Evolutionary conservation across 257 asterid species (phyloP).

Genomic region (Fraxinus anomala): DNA sequence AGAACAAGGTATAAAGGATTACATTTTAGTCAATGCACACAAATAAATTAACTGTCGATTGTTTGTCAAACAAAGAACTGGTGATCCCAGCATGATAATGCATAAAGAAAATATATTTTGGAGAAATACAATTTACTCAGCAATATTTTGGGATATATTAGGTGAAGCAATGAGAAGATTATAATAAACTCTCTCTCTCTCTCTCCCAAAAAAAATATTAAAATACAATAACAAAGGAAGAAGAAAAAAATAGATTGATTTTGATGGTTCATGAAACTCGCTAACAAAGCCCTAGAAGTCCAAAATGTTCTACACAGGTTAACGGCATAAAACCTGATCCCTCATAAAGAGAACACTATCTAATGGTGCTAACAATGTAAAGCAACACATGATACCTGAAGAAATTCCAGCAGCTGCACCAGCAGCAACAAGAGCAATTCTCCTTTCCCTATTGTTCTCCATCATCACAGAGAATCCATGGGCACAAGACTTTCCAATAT

Average conservation of each 20-base stretch:
- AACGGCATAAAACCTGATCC: not conserved
- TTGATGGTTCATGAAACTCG: not conserved
- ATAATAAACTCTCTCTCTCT: not conserved
- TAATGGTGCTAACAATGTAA: not conserved
- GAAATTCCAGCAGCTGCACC: conserved; percentile 99
- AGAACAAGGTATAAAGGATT: not conserved
- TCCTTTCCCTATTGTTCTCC: conserved; percentile 96
- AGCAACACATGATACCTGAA: conserved; percentile 55
- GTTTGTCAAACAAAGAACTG: not conserved
- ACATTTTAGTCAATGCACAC: not conserved
- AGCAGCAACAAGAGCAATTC: conserved; percentile 97
- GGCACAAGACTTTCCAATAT: conserved; percentile 97
- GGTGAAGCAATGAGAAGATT: not conserved
- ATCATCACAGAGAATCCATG: conserved; percentile 83
- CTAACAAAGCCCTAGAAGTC: not conserved
- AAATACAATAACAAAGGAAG: not conserved
- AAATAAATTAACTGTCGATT: not conserved
- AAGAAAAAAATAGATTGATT: conserved; percentile 10
- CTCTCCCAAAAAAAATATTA: not conserved
- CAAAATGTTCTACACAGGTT: not conserved
- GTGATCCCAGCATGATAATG: not conserved
- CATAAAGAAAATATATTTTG: not conserved
- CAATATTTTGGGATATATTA: not conserved
- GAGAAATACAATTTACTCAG: too few relatives aligned
- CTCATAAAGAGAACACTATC: not conserved